Evolutionary conservation across 1,284 basidiomycete species (phyloP), one percentile per base, ranked within the genome.

Genomic region (Pseudozyma thailandica): DNA sequence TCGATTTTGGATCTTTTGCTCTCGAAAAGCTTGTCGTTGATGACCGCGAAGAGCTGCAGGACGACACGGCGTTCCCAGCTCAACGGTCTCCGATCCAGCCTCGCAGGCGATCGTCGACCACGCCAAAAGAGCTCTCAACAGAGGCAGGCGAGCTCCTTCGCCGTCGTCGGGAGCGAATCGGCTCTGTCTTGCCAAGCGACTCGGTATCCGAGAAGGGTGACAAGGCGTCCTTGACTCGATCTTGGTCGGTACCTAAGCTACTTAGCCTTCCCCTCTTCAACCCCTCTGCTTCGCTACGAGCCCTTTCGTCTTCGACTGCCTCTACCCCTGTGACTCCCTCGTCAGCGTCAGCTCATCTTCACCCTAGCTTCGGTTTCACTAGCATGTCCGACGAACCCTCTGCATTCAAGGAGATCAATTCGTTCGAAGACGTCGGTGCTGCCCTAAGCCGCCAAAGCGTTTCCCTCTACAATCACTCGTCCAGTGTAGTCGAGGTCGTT

Each of bases 171-270:
- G 53, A 72, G 33, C 59, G 53, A 9, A 45, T 31, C 3, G 45
- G 49, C 43, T 58, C 57, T 20, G 21, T 59, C 12, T 42, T 46
- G 0, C 39, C 57, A 4, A 49, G 25, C 51, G 58, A 57, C 45
- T 28, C 39, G 10, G 27, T 18, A 6, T 48, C 54, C 20, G 50
- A 50, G 15, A 23, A 20, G 6, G 18, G 38, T 18, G n/a, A 27
- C 18, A 55, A 44, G 42, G 30, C 50, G 6, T 28, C 35, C 10
- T 41, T 70, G 56, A 46, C 52, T 13, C 33, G 57, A 33, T 60
- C 66, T 9, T 60, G 55, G 60, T 70, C 66, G 5, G 53, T 70
- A 10, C 60, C 66, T 42, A 56, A 60, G 49, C 52, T 72, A 50
- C 57, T 64, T 39, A 59, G 44, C 27, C 56, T 59, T n/a, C 62